Evolutionary conservation across 306 rosid genomes (phyloP), one percentile per base, ranked within the genome.

Genomic region (Lithocarpus polystachyus): DNA sequence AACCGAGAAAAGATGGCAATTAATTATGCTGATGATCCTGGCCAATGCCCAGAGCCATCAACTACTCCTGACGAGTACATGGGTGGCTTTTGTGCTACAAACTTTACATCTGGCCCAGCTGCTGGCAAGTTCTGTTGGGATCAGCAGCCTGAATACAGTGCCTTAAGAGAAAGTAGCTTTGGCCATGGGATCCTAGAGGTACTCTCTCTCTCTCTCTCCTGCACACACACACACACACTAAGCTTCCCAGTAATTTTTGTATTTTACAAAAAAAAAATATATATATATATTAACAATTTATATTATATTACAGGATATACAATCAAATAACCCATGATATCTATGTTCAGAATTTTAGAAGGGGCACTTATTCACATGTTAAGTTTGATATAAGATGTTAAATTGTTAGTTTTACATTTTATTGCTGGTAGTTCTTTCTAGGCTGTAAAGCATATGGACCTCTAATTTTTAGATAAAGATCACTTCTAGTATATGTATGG

Each of bases 101-200:
- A 90, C 74, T 92, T 90, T 72, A 80, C 92, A 18, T 86, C 80
- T 13, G 96, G 91, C 43, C 89, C 92, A 4, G 91, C 90, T 6
- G 69, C 80, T 1, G 90, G 96, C 31, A 85, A 88, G 80, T 89
- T 90, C 82, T 92, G 94, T 75, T 92, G 96, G 97, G 94, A 92
- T 68, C 83, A 71, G 45, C 98, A 90, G 78, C 90, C 96, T 6
- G 89, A 90, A 29, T 89, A 82, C 80, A 92, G 96, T 72, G 94
- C 94, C 59, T 81, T 89, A 69, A 86, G 97, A 82, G 96, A 90
- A 81, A 87, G 92, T 77, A 90, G 92, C 85, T 92, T 90, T 62
- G 94, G 96, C 69, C 89, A 94, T 79, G 98, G 98, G 56, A 88
- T 87, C 85, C 79, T 92, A 1, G 94, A 89, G 96, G 96, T 92